These are phyloP conservation scores for Candida maesae DNA, from an alignment of 805 yeast genomes.

Conservation along the genomic window DNA sequence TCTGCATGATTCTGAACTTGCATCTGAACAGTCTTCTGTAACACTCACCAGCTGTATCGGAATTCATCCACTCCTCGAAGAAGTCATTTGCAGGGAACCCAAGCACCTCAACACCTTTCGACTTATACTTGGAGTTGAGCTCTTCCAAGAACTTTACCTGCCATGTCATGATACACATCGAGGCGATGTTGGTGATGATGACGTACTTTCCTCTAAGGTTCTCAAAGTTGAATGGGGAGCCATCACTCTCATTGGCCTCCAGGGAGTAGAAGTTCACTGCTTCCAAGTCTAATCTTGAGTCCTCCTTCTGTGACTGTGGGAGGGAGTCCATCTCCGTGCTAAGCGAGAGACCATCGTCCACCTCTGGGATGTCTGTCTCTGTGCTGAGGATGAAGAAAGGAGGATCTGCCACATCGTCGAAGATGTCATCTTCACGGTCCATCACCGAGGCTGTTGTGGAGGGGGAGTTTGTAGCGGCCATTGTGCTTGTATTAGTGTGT, in stretches of 20 bases:
- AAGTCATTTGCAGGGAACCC: conserved; percentile 95
- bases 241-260: conserved; percentile 53
- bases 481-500: background rate
- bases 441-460: background rate
- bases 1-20: conserved; percentile 68
- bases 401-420: background rate
- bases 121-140: conserved; percentile 60
- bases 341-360: background rate
- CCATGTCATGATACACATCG: conserved; percentile 76
- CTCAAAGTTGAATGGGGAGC: conserved; percentile 53
- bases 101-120: conserved; percentile 57
- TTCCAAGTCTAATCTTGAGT: background rate
- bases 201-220: conserved; percentile 76
- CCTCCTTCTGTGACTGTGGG: background rate
- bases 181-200: conserved; percentile 81
- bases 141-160: conserved; percentile 73
- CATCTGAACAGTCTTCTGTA: conserved; percentile 74
- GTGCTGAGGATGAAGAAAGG: background rate
- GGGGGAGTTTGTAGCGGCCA: background rate
- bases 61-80: conserved; percentile 64
- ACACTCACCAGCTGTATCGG: conserved; percentile 67
- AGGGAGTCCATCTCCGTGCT: background rate
- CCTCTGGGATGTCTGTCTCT: background rate
- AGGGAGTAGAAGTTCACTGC: conserved; percentile 54
- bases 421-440: background rate